A percentile compares a stretch with the other conserved stretches of the same genome.
These are phyloP conservation scores for Euphorbia corollata DNA, from an alignment of 441 rosid genomes.

Conservation along the genomic window DNA sequence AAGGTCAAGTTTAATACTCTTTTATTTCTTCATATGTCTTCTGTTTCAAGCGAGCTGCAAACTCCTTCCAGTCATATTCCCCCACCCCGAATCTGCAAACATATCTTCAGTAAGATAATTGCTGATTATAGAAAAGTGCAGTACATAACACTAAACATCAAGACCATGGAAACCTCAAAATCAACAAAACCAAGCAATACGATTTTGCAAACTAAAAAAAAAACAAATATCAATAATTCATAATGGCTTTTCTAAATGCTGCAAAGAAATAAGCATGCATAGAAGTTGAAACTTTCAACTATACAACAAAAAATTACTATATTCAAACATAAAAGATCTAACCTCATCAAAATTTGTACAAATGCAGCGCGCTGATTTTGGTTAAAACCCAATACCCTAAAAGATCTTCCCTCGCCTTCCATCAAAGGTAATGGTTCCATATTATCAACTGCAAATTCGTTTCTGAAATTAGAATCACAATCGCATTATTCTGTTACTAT, in stretches of 20 bases:
- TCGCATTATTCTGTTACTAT: constrained; percentile 6
- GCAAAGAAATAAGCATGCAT: background rate
- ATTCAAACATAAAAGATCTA: constrained; percentile 5
- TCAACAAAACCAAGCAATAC: background rate
- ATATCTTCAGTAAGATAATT: constrained; percentile 19
- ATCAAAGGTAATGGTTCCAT: constrained; percentile 73
- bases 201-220: background rate
- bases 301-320: background rate
- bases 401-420: constrained; percentile 99
- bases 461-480: constrained; percentile 17
- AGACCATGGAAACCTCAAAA: constrained; percentile 7
- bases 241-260: background rate
- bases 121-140: background rate
- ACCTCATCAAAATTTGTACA: constrained; percentile 95
- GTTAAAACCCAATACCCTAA: constrained; percentile 87
- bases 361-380: constrained; percentile 93
- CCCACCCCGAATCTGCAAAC: constrained; percentile 82
- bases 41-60: constrained; percentile 77
- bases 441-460: constrained; percentile 45
- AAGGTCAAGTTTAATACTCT: constrained; percentile 39
- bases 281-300: background rate
- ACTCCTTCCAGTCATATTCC: constrained; percentile 88
- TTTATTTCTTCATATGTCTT: constrained; percentile 80
- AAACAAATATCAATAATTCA: constrained; percentile 1
- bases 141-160: background rate